Evolutionary conservation across 169 alveolate genomes (phyloP), one percentile per base, ranked within the genome.

Genomic region (Condylostoma magnum): DNA sequence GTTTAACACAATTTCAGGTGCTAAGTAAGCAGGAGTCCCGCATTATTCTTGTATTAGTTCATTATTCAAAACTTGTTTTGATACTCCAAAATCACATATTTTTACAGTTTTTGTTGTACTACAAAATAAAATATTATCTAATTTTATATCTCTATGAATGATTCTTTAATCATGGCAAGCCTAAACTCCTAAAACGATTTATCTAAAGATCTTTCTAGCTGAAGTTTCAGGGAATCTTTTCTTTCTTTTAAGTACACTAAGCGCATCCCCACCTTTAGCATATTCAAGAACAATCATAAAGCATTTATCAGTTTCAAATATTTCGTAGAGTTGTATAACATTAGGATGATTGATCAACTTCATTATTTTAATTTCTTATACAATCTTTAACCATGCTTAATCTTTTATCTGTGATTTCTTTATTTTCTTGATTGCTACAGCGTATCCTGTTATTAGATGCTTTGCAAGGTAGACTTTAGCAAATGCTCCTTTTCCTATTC

Each of bases 391-490:
- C 33, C 70, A 66, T 48, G 72, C 81, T 36, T 84, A 85, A 44
- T 78, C 48, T 53, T 80, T 80, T 33, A 89, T 77, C 54, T 80
- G 76, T 51, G 78, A 88, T 74, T 90, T 90, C 46, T 84, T 87
- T 67, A 90, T 68, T 27, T 86, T 84, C 73, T 90, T 90, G 6
- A 90, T 90, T 3, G 96, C 96, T 30, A 83, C 90, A 63, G 82
- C 79, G 67, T 86, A 83, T 43, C 84, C 84, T 1, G 93, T 76
- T 47, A 57, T 80, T 20, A 74, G 72, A 83, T 90, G 83, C 0
- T 79, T 84, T 30, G 90, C 93, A 56, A 79, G 46, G 53, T 84
- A 69, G 6, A 90, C 95, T 66, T 88, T 88, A 67, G 92, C 93
- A 75, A 84, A 86, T 27, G 95, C 79, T 2, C 95, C 95, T 51